These are phyloP conservation scores for Phragmites australis DNA, from an alignment of 176 grass and related monocot species.

Conservation along the genomic window DNA sequence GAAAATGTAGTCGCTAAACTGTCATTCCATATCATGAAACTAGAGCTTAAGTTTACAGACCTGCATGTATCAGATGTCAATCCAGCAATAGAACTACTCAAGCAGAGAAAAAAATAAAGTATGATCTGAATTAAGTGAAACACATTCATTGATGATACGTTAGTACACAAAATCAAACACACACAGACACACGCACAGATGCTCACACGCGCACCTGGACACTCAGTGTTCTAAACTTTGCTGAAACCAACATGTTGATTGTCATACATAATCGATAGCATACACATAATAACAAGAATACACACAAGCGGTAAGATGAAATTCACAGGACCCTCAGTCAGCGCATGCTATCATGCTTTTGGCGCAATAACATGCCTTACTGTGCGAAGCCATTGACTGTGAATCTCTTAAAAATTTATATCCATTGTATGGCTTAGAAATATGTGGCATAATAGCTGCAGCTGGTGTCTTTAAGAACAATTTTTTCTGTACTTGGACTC, in stretches of 20 bases:
- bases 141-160: not conserved
- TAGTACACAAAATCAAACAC: not conserved
- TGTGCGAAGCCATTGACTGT: not conserved
- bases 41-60: not conserved
- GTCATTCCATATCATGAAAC: not conserved
- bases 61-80: not conserved
- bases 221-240: conserved; percentile 1
- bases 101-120: not conserved
- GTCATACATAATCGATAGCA: not conserved
- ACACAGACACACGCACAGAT: not conserved
- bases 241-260: not conserved
- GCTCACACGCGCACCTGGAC: not conserved
- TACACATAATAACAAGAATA: conserved; percentile 26
- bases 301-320: not conserved
- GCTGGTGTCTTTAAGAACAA: conserved; percentile 8
- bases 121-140: conserved; percentile 6
- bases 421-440: not conserved
- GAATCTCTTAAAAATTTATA: conserved; percentile 12
- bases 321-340: not conserved
- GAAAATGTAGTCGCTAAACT: not conserved
- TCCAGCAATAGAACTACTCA: not conserved
- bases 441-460: not conserved
- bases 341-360: not conserved
- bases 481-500: not conserved
- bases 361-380: not conserved